phyloP scores from a whole-genome alignment of 208 protist genomes.

The Lotmaria passim region DNA sequence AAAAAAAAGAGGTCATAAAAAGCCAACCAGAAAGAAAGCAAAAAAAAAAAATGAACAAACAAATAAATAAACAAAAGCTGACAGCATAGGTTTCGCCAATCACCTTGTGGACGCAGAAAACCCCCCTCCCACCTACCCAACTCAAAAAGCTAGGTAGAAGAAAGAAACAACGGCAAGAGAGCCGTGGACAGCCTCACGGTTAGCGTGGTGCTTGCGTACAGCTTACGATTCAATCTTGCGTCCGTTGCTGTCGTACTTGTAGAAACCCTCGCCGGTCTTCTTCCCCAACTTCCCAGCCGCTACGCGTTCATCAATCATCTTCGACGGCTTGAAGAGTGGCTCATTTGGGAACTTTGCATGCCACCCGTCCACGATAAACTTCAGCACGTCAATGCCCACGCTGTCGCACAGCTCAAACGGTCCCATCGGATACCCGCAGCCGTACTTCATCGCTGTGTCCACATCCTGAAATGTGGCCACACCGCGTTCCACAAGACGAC shows the following conservation, averaged over 20 bases:
- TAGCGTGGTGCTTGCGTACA: not conserved
- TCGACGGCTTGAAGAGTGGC: slow-evolving; percentile 63
- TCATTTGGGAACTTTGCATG: slow-evolving; percentile 61
- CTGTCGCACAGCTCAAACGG: slow-evolving; percentile 86
- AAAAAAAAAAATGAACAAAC: too few species aligned
- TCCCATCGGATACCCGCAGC: slow-evolving; percentile 91
- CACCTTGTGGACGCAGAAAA: not conserved
- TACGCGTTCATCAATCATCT: slow-evolving; percentile 65
- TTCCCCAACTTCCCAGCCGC: slow-evolving; percentile 75
- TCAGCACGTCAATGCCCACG: slow-evolving; percentile 76
- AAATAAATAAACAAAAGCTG: too few species aligned
- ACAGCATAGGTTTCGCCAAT: too few species aligned
- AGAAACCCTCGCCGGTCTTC: slow-evolving; percentile 92
- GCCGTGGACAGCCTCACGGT: too few species aligned
- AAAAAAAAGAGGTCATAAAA: too few species aligned
- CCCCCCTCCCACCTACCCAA: not conserved
- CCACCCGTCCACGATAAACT: slow-evolving; percentile 80
- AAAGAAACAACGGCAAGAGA: too few species aligned
- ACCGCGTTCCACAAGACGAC: slow-evolving; percentile 79
- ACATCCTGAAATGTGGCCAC: slow-evolving; percentile 80
- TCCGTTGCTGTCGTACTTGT: slow-evolving; percentile 62
- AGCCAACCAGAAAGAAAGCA: not conserved
- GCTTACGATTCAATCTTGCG: slow-evolving; percentile 17
- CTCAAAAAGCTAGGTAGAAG: too few species aligned
- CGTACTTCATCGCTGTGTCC: slow-evolving; percentile 90